phyloP scores from a whole-genome alignment of 352 stramenopile species.

The Phytophthora uliginosa region DNA sequence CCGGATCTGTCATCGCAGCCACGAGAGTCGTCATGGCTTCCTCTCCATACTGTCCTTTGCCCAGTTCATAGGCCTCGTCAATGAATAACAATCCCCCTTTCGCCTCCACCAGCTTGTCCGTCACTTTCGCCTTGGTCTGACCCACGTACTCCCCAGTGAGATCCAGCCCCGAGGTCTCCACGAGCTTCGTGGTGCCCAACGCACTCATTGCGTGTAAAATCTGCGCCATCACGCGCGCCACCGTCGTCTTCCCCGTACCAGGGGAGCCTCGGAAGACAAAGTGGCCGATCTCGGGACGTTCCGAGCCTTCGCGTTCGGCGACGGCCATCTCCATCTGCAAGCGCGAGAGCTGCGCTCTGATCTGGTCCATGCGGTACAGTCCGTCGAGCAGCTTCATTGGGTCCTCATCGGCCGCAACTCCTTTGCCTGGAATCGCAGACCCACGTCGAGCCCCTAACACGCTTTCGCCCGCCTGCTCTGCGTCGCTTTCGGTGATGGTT shows the following conservation, averaged over 20 bases:
- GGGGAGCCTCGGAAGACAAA: conserved; percentile 91
- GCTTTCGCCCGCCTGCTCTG: conserved; percentile 42
- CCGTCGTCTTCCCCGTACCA: conserved; percentile 93
- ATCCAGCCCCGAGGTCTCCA: conserved; percentile 89
- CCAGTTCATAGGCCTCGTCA: conserved; percentile 94
- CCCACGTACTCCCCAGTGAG: conserved; percentile 92
- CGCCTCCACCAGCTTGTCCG: conserved; percentile 88
- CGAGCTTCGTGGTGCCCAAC: conserved; percentile 93
- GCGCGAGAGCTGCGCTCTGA: conserved; percentile 59
- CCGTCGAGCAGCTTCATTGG: conserved; percentile 59
- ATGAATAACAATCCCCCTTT: conserved; percentile 95
- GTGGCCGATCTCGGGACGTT: conserved; percentile 75
- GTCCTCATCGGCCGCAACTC: conserved; percentile 53
- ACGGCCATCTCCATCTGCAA: conserved; percentile 71
- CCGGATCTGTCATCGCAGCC: conserved; percentile 89
- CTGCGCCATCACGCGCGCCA: conserved; percentile 94
- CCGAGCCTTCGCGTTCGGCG: conserved; percentile 67
- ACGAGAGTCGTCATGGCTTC: conserved; percentile 94
- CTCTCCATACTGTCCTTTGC: conserved; percentile 83
- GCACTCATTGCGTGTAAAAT: conserved; percentile 95
- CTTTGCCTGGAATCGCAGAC: conserved; percentile 43
- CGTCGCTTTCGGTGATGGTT: conserved; percentile 58
- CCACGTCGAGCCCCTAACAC: conserved; percentile 44
- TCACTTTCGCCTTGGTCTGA: conserved; percentile 92
- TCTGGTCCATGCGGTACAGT: conserved; percentile 73